phyloP scores from a whole-genome alignment of 345 rosid species.

The Salix suchowensis region DNA sequence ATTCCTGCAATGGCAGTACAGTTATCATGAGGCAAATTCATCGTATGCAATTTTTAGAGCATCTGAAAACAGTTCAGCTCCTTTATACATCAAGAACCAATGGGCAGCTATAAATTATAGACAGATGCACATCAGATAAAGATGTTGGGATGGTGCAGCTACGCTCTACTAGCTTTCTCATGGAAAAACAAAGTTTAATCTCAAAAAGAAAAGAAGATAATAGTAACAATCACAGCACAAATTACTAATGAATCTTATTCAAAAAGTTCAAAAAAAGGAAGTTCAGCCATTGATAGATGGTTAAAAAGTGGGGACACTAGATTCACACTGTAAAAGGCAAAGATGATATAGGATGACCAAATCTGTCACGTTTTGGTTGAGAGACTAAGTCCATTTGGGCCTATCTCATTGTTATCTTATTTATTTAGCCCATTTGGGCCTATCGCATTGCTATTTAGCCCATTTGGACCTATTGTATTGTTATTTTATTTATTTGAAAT shows the following conservation, averaged over 20 bases:
- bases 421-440: too few relatives aligned
- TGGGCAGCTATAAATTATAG: background rate
- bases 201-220: background rate
- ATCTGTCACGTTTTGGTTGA: too few relatives aligned
- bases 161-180: background rate
- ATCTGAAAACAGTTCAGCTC: background rate
- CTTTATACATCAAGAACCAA: background rate
- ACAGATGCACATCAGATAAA: background rate
- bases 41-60: background rate
- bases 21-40: conserved; percentile 3
- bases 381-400: too few relatives aligned
- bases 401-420: too few relatives aligned
- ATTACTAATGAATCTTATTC: background rate
- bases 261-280: background rate
- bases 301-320: too few relatives aligned
- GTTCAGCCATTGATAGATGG: background rate
- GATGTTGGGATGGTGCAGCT: background rate
- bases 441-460: too few relatives aligned
- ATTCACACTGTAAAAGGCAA: too few relatives aligned
- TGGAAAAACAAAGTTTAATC: background rate
- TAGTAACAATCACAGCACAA: background rate
- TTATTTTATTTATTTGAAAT: too few relatives aligned
- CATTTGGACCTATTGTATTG: too few relatives aligned
- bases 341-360: too few relatives aligned
- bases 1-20: conserved; percentile 55